Base-by-base conservation (phyloP, 176 grass and related monocot species). In the Carex myosuroides region DNA sequence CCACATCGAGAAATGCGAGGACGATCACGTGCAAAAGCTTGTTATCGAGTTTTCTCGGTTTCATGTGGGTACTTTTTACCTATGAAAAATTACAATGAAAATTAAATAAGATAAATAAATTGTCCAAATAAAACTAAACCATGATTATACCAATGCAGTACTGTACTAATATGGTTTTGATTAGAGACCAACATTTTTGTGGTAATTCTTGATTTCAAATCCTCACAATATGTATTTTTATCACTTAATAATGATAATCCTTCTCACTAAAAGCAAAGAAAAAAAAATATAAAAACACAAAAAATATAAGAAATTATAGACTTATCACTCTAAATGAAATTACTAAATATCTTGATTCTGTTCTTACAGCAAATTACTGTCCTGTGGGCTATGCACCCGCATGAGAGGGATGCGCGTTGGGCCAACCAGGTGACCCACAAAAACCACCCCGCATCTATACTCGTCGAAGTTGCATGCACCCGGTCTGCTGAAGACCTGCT, bases 311-410 rank as follows among this genome's bases (percentile, higher is more conserved):
- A 10, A 50, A 50, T 10, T 50, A 50, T 50, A 12, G 13, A 68
- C 16, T 37, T 68, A 37, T 8, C 13, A 68, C 1, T 37, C 14
- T 14, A 32, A 3, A 59, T 8, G 30, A 14, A 58, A 32, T 30
- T 79, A 26, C 57, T 37, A 41, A 8, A 18, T 55, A 62, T 24
- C 2, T 76, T 14, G 13, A 55, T 58, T 76, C 1, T 85, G 68
- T 69, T 17, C 14, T 70, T 70, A 60, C 57, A 93, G 91, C 79
- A 98, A 77, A 80, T 98, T 17, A 85, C 87, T 81, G 93, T 98
- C 88, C 69, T 90, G 52, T 98, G 93, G 96, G 91, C 91, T 26
- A 98, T 89, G 96, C 96, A 95, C 89, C 96, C 91, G 32, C 94
- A 93, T 87, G 96, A 98, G 85, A 92, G 93, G 70, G 96, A 98